Percentiles rank a stretch among this genome's conserved stretches.
phyloP scores from a whole-genome alignment of 2,329 filamentous ascomycete species.

The Fusarium secorum region DNA sequence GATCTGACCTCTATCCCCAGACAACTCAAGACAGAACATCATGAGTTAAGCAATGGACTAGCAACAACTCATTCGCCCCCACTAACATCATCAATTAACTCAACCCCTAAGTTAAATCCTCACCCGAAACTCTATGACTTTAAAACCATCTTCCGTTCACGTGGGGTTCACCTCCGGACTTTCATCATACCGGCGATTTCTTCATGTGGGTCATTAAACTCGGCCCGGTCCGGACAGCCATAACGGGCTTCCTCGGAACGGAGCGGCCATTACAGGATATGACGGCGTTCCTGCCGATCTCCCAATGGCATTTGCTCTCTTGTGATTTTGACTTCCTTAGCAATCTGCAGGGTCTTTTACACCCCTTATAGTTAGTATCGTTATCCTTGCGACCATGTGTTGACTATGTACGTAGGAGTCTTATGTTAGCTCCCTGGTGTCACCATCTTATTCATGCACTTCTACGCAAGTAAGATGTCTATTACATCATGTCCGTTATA shows the following conservation, averaged over 20 bases:
- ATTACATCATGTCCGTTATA: slow-evolving; percentile 4
- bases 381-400: neutral
- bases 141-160: neutral
- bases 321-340: slow-evolving; percentile 12
- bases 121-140: neutral
- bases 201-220: slow-evolving; percentile 22
- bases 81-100: neutral
- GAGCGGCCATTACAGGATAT: slow-evolving; percentile 15
- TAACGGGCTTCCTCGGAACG: slow-evolving; percentile 11
- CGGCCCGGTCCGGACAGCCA: slow-evolving; percentile 41
- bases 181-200: slow-evolving; percentile 16
- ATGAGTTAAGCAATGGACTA: neutral
- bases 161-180: slow-evolving; percentile 17
- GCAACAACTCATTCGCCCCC: neutral
- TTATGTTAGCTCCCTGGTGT: neutral
- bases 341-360: slow-evolving; percentile 27
- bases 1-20: neutral
- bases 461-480: neutral
- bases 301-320: neutral
- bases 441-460: neutral
- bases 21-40: neutral
- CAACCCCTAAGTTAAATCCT: neutral
- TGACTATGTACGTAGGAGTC: neutral
- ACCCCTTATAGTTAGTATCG: slow-evolving; percentile 8
- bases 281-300: slow-evolving; percentile 25